Evolutionary conservation across 1,139 yeast genomes (phyloP).

Genomic region (Protomyces lactucae-debilis): DNA sequence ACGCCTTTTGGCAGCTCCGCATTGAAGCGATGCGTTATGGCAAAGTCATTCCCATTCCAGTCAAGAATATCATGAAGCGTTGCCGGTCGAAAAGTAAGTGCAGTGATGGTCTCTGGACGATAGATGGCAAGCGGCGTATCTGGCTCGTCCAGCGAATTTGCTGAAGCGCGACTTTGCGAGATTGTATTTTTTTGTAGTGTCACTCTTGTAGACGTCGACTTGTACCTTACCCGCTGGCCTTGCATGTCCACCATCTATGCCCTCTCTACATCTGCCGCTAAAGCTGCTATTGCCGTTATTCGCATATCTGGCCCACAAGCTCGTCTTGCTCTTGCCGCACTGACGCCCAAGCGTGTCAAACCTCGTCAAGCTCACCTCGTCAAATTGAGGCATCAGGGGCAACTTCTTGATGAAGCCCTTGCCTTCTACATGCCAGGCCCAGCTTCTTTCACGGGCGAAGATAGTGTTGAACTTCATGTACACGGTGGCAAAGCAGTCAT

Average conservation of each 20-base stretch:
- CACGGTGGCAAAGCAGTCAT: conserved; percentile 94
- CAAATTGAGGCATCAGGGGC: conserved; percentile 39
- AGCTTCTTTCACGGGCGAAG: conserved; percentile 90
- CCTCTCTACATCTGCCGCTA: conserved; percentile 72
- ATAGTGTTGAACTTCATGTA: conserved; percentile 73
- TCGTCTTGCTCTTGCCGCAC: conserved; percentile 27
- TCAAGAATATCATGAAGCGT: neutral
- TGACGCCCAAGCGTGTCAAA: conserved; percentile 36
- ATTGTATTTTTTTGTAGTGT: too few species aligned
- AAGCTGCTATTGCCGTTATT: conserved; percentile 82
- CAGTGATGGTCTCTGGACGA: neutral
- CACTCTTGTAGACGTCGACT: too few species aligned
- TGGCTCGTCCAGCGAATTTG: neutral
- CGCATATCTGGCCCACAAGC: conserved; percentile 74
- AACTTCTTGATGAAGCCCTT: conserved; percentile 69
- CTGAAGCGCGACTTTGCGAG: neutral
- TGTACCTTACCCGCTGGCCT: too few species aligned
- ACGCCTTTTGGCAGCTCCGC: neutral
- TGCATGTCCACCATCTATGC: conserved; percentile 70
- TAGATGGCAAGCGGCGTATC: neutral
- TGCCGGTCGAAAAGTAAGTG: neutral
- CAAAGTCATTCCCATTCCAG: neutral
- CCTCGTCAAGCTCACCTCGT: conserved; percentile 32
- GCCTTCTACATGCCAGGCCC: conserved; percentile 68
- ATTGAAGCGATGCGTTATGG: neutral